These are phyloP conservation scores for Albugo candida DNA, from an alignment of 352 stramenopile genomes.

Conservation along the genomic window DNA sequence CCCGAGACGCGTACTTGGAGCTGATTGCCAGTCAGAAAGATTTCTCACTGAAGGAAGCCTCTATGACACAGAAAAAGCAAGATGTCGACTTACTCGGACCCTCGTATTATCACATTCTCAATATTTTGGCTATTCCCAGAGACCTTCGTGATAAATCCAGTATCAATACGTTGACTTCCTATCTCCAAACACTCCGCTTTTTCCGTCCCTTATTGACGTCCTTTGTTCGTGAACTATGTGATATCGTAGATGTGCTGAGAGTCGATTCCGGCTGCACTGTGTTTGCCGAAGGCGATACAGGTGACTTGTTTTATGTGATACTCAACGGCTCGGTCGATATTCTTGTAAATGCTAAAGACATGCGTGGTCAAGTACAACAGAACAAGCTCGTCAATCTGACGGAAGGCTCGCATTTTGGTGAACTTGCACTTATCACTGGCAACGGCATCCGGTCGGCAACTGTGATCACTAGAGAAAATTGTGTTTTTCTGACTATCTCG, in stretches of 20 bases:
- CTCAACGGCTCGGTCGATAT: constrained; percentile 52
- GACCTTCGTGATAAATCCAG: constrained; percentile 22
- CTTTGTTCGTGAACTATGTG: constrained; percentile 46
- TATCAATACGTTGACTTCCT: constrained; percentile 41
- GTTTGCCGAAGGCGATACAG: constrained; percentile 47
- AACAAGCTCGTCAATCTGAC: constrained; percentile 57
- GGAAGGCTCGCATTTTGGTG: constrained; percentile 42
- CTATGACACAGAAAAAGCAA: constrained; percentile 16
- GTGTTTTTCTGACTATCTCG: constrained; percentile 44
- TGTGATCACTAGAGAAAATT: constrained; percentile 35
- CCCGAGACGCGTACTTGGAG: constrained; percentile 27
- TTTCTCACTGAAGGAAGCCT: constrained; percentile 23
- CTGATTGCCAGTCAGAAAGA: constrained; percentile 42
- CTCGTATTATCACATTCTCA: constrained; percentile 16
- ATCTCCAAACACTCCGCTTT: constrained; percentile 57
- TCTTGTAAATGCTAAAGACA: constrained; percentile 34
- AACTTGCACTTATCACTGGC: constrained; percentile 59
- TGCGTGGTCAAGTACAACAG: constrained; percentile 23
- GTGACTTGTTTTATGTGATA: constrained; percentile 60
- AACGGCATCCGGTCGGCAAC: constrained; percentile 43
- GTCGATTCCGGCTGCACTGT: constrained; percentile 20
- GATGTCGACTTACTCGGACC: not conserved
- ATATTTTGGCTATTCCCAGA: constrained; percentile 32
- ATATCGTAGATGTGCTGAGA: constrained; percentile 31
- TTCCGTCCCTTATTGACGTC: too few species aligned